These are phyloP conservation scores for Pseudogymnoascus sp. DNA, from an alignment of 2,329 filamentous ascomycete genomes.

Conservation along the genomic window DNA sequence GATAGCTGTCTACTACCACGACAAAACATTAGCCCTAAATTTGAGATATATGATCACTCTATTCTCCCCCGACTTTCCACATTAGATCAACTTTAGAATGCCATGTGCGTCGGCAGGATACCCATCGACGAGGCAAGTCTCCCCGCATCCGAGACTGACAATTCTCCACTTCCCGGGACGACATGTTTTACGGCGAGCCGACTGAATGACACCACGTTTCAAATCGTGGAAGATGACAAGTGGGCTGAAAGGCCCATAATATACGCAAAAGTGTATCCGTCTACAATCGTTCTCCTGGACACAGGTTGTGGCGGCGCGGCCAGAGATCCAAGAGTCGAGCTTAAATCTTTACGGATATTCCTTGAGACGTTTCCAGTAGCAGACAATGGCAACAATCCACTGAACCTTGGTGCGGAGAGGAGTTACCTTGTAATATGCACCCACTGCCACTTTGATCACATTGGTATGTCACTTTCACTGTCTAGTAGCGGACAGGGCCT, in stretches of 20 bases:
- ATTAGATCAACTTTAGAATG: neutral
- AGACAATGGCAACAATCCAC: constrained; percentile 28
- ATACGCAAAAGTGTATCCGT: constrained; percentile 37
- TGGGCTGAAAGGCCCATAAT: constrained; percentile 39
- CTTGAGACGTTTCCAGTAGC: constrained; percentile 35
- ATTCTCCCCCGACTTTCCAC: neutral
- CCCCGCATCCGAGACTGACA: neutral
- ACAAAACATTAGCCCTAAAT: neutral
- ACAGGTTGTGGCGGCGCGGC: constrained; percentile 36
- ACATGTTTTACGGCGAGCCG: constrained; percentile 30
- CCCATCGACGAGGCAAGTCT: neutral
- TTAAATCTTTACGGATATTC: constrained; percentile 33
- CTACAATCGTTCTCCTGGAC: constrained; percentile 35
- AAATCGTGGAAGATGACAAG: constrained; percentile 37
- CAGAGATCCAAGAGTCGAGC: constrained; percentile 21
- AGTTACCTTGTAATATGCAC: constrained; percentile 37
- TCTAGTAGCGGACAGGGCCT: neutral
- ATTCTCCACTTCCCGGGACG: neutral
- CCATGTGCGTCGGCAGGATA: neutral
- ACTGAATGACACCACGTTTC: constrained; percentile 38
- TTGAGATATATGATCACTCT: neutral
- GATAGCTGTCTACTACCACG: too few species aligned
- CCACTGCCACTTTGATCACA: constrained; percentile 42
- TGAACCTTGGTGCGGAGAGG: constrained; percentile 32
- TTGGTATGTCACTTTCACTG: constrained; percentile 12